phyloP scores from a whole-genome alignment of 257 asterid species.

The Voacanga thouarsii region DNA sequence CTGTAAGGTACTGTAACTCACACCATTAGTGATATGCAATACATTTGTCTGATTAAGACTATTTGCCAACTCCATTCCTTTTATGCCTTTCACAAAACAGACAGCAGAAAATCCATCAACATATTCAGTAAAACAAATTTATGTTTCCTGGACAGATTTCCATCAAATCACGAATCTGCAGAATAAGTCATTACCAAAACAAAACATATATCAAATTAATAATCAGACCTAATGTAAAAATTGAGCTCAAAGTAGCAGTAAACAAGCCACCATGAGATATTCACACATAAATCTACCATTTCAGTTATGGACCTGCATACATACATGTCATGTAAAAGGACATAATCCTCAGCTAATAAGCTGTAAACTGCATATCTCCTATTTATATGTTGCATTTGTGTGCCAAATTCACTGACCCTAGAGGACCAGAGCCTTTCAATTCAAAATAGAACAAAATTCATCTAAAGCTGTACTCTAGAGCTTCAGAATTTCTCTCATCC shows the following conservation, averaged over 20 bases:
- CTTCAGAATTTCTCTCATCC: not conserved
- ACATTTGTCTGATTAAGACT: conserved; percentile 15
- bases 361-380: not conserved
- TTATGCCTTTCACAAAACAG: conserved; percentile 10
- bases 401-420: not conserved
- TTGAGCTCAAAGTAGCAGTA: not conserved
- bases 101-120: conserved; percentile 6
- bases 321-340: not conserved
- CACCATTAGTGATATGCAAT: conserved; percentile 5
- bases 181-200: not conserved
- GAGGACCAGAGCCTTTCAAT: not conserved
- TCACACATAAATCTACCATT: conserved; percentile 6
- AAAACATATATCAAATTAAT: not conserved
- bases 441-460: not conserved
- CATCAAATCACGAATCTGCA: not conserved
- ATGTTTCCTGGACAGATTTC: not conserved
- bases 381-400: not conserved
- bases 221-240: not conserved
- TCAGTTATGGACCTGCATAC: not conserved
- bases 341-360: not conserved
- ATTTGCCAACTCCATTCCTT: conserved; percentile 22
- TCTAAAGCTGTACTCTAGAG: not conserved
- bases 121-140: not conserved
- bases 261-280: not conserved
- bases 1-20: conserved; percentile 3